Evolutionary conservation across 2,329 filamentous ascomycete genomes (phyloP).

Genomic region (Xylariales sp.): DNA sequence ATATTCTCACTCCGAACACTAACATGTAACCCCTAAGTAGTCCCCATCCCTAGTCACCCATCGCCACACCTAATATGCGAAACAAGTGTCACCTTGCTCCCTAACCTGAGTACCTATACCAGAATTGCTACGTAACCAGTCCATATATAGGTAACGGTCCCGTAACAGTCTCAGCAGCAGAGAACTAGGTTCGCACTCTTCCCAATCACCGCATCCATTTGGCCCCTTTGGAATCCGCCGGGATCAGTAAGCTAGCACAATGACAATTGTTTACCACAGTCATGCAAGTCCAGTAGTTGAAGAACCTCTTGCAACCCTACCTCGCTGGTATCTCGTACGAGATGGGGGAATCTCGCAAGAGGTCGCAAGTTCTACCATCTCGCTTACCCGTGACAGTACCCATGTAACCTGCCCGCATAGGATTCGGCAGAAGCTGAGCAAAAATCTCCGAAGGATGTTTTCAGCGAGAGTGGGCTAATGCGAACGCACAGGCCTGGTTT

Average conservation of each 20-base stretch:
- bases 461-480: constrained; percentile 30
- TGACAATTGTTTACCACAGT: constrained; percentile 6
- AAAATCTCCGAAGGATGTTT: constrained; percentile 37
- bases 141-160: not conserved
- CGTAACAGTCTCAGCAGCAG: not conserved
- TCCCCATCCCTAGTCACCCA: not conserved
- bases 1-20: too few species aligned
- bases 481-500: constrained; percentile 43
- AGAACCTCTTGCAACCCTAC: not conserved
- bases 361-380: constrained; percentile 4
- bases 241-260: not conserved
- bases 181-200: not conserved
- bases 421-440: constrained; percentile 26
- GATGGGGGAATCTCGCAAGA: constrained; percentile 16
- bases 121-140: not conserved
- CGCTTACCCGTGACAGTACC: constrained; percentile 12
- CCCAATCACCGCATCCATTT: not conserved
- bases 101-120: not conserved
- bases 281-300: constrained; percentile 14
- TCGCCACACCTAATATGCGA: not conserved
- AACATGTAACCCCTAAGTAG: too few species aligned
- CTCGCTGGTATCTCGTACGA: not conserved
- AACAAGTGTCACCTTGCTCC: not conserved
- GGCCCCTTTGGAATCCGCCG: not conserved
- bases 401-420: constrained; percentile 28